Evolutionary conservation across 768 basidiomycete genomes (phyloP), one percentile per base, ranked within the genome.

Genomic region (Hypholoma sublateritium): DNA sequence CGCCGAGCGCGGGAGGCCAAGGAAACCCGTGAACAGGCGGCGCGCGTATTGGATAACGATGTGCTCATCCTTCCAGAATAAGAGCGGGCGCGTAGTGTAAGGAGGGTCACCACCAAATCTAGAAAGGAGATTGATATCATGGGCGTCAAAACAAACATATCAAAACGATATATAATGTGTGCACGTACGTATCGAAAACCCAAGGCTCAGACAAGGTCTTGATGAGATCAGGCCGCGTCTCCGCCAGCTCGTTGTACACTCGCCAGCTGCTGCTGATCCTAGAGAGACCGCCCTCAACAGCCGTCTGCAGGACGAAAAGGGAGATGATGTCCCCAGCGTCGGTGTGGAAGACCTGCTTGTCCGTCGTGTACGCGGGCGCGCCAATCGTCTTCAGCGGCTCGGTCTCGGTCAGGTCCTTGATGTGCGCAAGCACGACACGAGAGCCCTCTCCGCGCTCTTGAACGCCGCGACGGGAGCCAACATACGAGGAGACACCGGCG

Each of bases 341-440:
- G 3, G 77, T 78, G 59, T 80, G 78, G 70, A 80, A 80, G 7
- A 80, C 78, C 60, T 81, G 80, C 62, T 75, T 75, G 58, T 78
- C 78, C 1, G 76, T 78, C 9, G 75, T 79, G 57, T 77, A 79
- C 17, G 78, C 78, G 7, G 79, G 71, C 34, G 73, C 72, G 5
- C 74, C 74, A 55, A 75, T 74, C 17, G 67, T 69, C 47, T 71
- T 71, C 57, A 69, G 67, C 12, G 74, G 69, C 43, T 75, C 68
- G 32, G 69, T 72, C 51, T 69, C 63, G 13, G 69, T 74, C 28
- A 80, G 68, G 57, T 80, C 78, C 56, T 76, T 79, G 65, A 80
- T 77, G 53, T 79, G 76, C 0, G 77, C 74, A 12, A 79, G 73
- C 12, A 80, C 68, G 8, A 73, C 73, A 66, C 28, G 5, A 9